Base-by-base conservation (phyloP, 129 eudicot species). In the Mikania micrantha region DNA sequence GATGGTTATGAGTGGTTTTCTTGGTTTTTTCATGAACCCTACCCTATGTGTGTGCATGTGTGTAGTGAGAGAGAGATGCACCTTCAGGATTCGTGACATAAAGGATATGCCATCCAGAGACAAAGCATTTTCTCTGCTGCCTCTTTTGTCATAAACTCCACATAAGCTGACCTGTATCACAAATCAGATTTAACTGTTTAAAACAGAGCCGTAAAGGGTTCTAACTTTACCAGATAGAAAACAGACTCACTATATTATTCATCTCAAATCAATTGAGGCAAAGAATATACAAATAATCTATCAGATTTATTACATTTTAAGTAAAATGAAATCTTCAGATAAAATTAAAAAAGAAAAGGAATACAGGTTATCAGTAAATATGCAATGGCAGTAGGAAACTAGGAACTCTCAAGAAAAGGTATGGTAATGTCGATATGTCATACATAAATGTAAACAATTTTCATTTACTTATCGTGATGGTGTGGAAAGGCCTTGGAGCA, bases 51-150 rank as follows among this genome's bases (percentile, higher is more conserved):
- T n/a, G n/a, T n/a, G n/a, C n/a, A n/a, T n/a, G n/a, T n/a, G n/a
- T n/a, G n/a, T n/a, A n/a, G 64, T 54, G 39, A 50, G 27, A 56
- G 66, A 27, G 29, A 13, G 15, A 48, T 68, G 50, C 82, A 85
- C 98, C 96, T 88, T 93, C 52, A 93, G 85, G 66, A 93, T 82
- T 60, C 96, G 98, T 3, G 96, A 88, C 98, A 93, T 82, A 59
- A 93, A 93, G 17, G 98, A 93, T 54, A 91, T 86, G 27, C 92
- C 96, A 77, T 93, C 95, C 25, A 88, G 76, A 27, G 96, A 85
- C 70, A 93, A 64, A 68, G 98, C 91, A 82, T 73, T 74, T 61
- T 88, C n/a, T n/a, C 95, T 47, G 96, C 96, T 5, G 96, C 88
- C 64, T 88, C 96, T 77, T 81, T 86, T 27, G 63, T 90, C 86